Base-by-base conservation (phyloP, 2,329 filamentous ascomycete genomes). In the Phyllosticta ampelicida region DNA sequence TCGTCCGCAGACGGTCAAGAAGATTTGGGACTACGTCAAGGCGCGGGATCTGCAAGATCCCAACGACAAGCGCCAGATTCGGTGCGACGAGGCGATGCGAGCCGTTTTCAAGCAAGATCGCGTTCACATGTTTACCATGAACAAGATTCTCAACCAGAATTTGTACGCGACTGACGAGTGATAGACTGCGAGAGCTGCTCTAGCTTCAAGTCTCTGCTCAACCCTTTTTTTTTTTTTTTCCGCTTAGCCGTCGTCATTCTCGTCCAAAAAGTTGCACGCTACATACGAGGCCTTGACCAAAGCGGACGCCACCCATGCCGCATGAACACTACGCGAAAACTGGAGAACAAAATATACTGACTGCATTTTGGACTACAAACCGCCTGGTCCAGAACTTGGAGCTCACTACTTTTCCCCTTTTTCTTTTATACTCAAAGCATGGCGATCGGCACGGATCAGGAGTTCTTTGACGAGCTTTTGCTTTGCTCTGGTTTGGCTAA, bases 81-180 rank as follows among this genome's bases (percentile, higher is more conserved):
- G 84, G 26, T 99, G 94, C 74, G 94, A 99, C 73, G 89, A 95
- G 21, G 85, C 84, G 65, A 87, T 99, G 86, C 85, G 89, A 61
- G 87, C 87, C 6, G 87, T 99, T 8, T 99, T 99, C 77, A 95
- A 95, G 72, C 82, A 87, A 67, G 84, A 90, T 67, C 88, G 83
- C 67, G 87, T 99, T 54, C 90, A 97, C 74, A 99, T 99, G 94
- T 99, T 99, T 73, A 91, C 90, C 65, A 97, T 99, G 92, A 97
- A 96, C 78, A 96, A 96, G 78, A 83, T 96, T 16, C 83, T 97
- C 10, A 90, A 89, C 62, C 86, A 87, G 70, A 92, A 97, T 68
- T 78, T 97, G 48, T 96, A 95, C 69, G 88, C 87, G 2, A 80
- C 89, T 53, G 90, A 92, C 56, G 90, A 94, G 71, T 84, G 59